phyloP scores from a whole-genome alignment of 345 rosid genomes.

The Pelargonium nanum region DNA sequence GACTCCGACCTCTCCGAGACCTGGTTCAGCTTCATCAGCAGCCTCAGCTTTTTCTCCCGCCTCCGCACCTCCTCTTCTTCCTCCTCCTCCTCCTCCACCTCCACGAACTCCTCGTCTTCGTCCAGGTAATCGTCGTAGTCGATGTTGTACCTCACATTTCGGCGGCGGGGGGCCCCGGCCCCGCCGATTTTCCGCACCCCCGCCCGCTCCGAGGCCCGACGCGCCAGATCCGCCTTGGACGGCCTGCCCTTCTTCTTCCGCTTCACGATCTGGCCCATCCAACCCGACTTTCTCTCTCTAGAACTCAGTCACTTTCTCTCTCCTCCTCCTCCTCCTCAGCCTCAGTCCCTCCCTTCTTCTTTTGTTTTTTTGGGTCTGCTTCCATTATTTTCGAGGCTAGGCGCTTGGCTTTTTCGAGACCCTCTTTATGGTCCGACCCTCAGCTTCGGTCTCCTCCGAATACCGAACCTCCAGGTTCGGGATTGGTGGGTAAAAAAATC shows the following conservation, averaged over 20 bases:
- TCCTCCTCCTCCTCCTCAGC: too few species aligned
- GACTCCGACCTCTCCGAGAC: too few species aligned
- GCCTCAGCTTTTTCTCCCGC: too few species aligned
- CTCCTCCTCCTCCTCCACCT: conserved; percentile 16
- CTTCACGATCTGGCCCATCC: conserved; percentile 86
- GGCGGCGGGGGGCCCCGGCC: conserved; percentile 48
- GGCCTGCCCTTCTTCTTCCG: conserved; percentile 96
- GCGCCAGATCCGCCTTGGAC: conserved; percentile 80
- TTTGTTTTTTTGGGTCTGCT: conserved; percentile 8
- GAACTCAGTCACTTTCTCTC: too few species aligned
- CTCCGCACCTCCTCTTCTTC: conserved; percentile 49
- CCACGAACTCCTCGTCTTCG: conserved; percentile 31
- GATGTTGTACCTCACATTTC: conserved; percentile 68
- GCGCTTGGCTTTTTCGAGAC: conserved; percentile 25
- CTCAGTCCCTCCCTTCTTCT: too few species aligned
- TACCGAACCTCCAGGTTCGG: too few species aligned
- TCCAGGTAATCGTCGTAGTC: conserved; percentile 59
- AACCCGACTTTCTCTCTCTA: conserved; percentile 17
- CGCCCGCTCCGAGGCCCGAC: conserved; percentile 24
- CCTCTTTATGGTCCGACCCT: conserved; percentile 27
- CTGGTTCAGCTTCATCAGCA: conserved; percentile 61
- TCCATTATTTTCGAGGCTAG: conserved; percentile 14
- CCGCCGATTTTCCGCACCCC: too few species aligned
- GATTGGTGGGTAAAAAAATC: conserved; percentile 14
- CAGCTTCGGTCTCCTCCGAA: conserved; percentile 26